Evolutionary conservation across 805 yeast species (phyloP).

Genomic region (Barnettozyma vustinii): DNA sequence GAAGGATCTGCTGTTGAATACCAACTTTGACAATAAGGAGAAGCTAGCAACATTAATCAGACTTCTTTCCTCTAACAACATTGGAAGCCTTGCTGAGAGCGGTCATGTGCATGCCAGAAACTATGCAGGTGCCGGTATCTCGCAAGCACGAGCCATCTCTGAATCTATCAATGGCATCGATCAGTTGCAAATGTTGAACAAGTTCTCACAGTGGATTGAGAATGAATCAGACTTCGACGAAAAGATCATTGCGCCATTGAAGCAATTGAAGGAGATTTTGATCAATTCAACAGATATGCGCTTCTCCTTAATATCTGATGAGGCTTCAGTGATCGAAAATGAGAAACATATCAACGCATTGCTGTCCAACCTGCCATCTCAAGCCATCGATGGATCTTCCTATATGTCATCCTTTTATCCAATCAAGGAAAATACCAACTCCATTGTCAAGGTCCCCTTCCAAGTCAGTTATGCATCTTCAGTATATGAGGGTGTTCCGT

Average conservation of each 20-base stretch:
- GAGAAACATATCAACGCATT: slow-evolving; percentile 29
- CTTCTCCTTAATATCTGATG: slow-evolving; percentile 56
- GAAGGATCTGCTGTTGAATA: slow-evolving; percentile 59
- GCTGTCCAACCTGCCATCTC: slow-evolving; percentile 23
- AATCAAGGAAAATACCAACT: slow-evolving; percentile 25
- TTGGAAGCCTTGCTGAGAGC: slow-evolving; percentile 74
- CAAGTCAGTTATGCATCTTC: slow-evolving; percentile 82
- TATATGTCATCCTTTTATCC: slow-evolving; percentile 15
- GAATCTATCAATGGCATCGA: slow-evolving; percentile 71
- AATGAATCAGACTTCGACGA: slow-evolving; percentile 42
- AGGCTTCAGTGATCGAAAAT: slow-evolving; percentile 27
- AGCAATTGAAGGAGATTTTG: slow-evolving; percentile 42
- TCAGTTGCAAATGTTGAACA: slow-evolving; percentile 66
- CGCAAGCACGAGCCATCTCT: slow-evolving; percentile 51
- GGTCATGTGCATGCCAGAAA: slow-evolving; percentile 84
- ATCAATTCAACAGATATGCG: slow-evolving; percentile 38
- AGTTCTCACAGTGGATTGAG: slow-evolving; percentile 47
- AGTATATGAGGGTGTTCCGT: slow-evolving; percentile 61
- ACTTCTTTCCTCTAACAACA: slow-evolving; percentile 67
- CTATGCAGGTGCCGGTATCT: slow-evolving; percentile 58
- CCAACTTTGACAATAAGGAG: slow-evolving; percentile 61
- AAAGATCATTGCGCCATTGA: slow-evolving; percentile 62
- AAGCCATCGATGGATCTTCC: slow-evolving; percentile 5
- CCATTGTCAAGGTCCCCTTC: slow-evolving; percentile 69
- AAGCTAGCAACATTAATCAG: slow-evolving; percentile 72